Conservation (phyloP, 1,284 basidiomycete genomes). For the Moesziomyces aphidis region DNA sequence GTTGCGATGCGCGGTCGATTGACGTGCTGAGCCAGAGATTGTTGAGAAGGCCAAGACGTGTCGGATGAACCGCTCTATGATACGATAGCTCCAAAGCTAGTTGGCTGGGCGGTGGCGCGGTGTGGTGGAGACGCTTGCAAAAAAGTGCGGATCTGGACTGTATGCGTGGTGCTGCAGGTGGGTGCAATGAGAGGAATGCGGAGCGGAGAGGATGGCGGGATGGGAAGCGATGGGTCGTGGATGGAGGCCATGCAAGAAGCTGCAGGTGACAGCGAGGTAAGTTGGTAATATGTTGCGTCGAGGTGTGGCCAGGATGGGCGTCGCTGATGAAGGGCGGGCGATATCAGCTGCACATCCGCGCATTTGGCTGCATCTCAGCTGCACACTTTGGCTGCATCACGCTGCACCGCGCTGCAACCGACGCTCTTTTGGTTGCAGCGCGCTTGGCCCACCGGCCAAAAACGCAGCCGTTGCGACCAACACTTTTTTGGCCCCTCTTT, state of each 20-base stretch:
- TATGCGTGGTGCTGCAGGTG: constrained; percentile 12
- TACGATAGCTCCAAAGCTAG: too few species aligned
- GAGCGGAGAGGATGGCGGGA: background rate
- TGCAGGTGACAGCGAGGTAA: background rate
- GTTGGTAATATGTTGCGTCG: background rate
- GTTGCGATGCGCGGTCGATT: background rate
- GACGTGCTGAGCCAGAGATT: background rate
- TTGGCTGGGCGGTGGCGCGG: background rate
- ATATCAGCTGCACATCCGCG: constrained; percentile 11
- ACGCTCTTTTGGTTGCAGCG: background rate
- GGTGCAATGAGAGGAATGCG: constrained; percentile 22
- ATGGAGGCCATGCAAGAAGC: background rate
- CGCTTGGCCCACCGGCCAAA: too few species aligned
- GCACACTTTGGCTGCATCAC: constrained; percentile 11
- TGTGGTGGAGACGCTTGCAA: background rate
- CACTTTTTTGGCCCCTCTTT: too few species aligned
- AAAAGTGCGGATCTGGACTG: background rate
- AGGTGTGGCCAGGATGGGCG: background rate
- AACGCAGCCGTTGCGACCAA: background rate
- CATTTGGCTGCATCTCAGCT: constrained; percentile 8
- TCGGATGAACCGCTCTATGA: too few species aligned
- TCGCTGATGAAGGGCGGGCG: constrained; percentile 2
- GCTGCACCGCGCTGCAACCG: background rate
- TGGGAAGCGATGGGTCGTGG: background rate
- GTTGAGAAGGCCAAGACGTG: background rate